Evolutionary conservation across 805 yeast genomes (phyloP).

Genomic region (Metschnikowia peoriensis): DNA sequence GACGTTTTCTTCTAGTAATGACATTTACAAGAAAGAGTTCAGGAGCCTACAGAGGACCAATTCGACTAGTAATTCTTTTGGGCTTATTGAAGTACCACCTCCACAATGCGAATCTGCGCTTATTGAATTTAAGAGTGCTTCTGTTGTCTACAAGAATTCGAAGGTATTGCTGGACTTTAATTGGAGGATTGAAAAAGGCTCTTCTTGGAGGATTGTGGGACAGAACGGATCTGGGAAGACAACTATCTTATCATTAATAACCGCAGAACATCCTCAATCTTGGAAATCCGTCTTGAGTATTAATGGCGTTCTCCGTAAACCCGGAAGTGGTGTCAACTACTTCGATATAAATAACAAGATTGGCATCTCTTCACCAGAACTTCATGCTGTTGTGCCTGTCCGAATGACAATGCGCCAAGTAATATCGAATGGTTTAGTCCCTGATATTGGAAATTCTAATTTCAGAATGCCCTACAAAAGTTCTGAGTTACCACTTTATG

Average conservation of each 20-base stretch:
- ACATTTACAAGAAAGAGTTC: neutral
- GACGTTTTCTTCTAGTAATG: constrained; percentile 11
- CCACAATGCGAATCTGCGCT: constrained; percentile 11
- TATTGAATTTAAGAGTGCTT: constrained; percentile 55
- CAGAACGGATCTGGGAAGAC: constrained; percentile 93
- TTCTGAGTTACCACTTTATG: constrained; percentile 14
- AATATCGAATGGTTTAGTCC: constrained; percentile 66
- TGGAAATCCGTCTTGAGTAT: constrained; percentile 73
- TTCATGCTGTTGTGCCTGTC: constrained; percentile 81
- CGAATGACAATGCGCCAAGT: constrained; percentile 51
- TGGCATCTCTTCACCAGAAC: constrained; percentile 89
- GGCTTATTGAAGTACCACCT: neutral
- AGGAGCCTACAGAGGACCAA: neutral
- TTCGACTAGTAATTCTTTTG: neutral
- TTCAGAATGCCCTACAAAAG: constrained; percentile 46
- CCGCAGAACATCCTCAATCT: constrained; percentile 96
- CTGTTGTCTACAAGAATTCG: constrained; percentile 63
- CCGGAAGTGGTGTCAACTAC: constrained; percentile 71
- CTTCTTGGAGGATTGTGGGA: constrained; percentile 87
- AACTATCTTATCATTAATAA: constrained; percentile 75
- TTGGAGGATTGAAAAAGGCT: constrained; percentile 69
- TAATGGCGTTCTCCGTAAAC: constrained; percentile 63
- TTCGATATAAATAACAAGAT: constrained; percentile 76
- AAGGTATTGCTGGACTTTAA: constrained; percentile 57
- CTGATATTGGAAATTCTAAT: constrained; percentile 55